Evolutionary conservation across 345 rosid species (phyloP).

Genomic region (Salix brachista): DNA sequence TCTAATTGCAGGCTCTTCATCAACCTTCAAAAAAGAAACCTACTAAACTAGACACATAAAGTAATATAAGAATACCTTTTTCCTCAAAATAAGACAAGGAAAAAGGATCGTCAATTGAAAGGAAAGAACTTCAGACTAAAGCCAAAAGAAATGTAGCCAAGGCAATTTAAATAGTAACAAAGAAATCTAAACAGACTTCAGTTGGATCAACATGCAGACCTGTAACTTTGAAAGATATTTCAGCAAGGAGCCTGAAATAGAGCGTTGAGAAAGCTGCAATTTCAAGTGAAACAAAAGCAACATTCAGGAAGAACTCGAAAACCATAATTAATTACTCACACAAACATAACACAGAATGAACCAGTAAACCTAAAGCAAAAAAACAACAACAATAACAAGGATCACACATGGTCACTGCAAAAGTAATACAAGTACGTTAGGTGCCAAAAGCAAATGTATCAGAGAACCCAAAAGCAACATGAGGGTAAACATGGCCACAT

Average conservation of each 20-base stretch:
- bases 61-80: background rate
- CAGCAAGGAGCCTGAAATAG: conserved; percentile 42
- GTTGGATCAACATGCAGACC: too few species aligned
- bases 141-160: background rate
- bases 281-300: conserved; percentile 14
- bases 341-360: background rate
- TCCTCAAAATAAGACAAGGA: background rate
- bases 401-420: background rate
- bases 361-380: background rate
- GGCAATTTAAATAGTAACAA: too few species aligned
- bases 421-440: conserved; percentile 52
- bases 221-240: background rate
- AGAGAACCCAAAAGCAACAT: conserved; percentile 84
- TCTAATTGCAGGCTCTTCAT: conserved; percentile 97
- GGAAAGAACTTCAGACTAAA: background rate
- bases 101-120: conserved; percentile 1
- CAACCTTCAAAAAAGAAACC: conserved; percentile 49
- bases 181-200: too few species aligned
- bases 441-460: conserved; percentile 92
- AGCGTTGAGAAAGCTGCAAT: conserved; percentile 90
- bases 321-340: background rate
- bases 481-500: conserved; percentile 72
- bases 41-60: conserved; percentile 1
- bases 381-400: background rate
- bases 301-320: conserved; percentile 21